These are phyloP conservation scores for Lyophyllum semitale DNA, from an alignment of 768 basidiomycete species.

Conservation along the genomic window DNA sequence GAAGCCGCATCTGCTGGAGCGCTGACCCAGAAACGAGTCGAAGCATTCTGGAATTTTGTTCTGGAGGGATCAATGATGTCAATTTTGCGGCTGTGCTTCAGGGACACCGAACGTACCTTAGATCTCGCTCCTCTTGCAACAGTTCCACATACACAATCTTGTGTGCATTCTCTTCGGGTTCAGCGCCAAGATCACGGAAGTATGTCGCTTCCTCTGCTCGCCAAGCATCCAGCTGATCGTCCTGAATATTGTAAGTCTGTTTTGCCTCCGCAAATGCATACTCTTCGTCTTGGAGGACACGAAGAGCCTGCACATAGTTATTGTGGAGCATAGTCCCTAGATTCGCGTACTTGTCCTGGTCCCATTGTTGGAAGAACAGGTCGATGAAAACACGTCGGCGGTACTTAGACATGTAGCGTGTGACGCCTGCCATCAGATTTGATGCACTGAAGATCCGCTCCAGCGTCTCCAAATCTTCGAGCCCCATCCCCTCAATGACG, in stretches of 20 bases:
- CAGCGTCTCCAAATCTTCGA: slow-evolving; percentile 20
- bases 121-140: background rate
- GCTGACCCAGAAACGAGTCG: background rate
- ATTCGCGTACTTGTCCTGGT: slow-evolving; percentile 20
- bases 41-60: slow-evolving; percentile 1
- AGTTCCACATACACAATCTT: no score
- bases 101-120: no score
- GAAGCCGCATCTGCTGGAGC: slow-evolving; percentile 1
- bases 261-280: background rate
- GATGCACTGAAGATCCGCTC: slow-evolving; percentile 21
- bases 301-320: no score
- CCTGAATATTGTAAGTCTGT: slow-evolving; percentile 1
- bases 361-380: slow-evolving; percentile 9
- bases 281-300: background rate
- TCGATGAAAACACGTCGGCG: slow-evolving; percentile 23
- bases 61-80: background rate
- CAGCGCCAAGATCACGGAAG: no score
- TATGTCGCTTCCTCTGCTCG: no score
- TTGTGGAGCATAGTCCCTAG: slow-evolving; percentile 16
- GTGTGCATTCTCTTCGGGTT: no score
- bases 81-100: no score
- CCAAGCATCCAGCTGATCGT: no score
- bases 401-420: slow-evolving; percentile 16
- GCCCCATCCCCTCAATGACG: slow-evolving; percentile 19
- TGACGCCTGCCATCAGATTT: slow-evolving; percentile 20